These are phyloP conservation scores for Cadophora sp. DNA, from an alignment of 2,329 filamentous ascomycete species.

Conservation along the genomic window DNA sequence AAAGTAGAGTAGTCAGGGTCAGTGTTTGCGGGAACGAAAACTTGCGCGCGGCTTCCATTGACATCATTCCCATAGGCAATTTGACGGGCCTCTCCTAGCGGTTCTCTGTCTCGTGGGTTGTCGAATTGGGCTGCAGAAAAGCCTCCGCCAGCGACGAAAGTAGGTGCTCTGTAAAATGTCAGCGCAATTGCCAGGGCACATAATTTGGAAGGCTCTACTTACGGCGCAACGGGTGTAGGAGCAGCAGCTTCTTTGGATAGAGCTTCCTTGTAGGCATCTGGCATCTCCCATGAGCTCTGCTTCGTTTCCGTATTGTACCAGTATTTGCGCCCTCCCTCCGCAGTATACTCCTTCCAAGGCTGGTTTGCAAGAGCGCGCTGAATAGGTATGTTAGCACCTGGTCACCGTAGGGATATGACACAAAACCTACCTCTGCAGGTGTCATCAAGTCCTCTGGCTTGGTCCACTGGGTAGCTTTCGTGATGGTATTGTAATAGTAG, in stretches of 20 bases:
- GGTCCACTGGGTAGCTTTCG: slow-evolving; percentile 90
- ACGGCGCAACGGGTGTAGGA: slow-evolving; percentile 54
- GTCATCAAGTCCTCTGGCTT: slow-evolving; percentile 92
- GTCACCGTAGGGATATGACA: slow-evolving; percentile 31
- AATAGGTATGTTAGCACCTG: slow-evolving; percentile 27
- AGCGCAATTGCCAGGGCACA: neutral
- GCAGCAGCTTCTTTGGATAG: slow-evolving; percentile 62
- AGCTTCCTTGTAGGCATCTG: slow-evolving; percentile 79
- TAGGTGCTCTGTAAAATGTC: slow-evolving; percentile 37
- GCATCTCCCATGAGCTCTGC: slow-evolving; percentile 94
- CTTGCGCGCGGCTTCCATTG: slow-evolving; percentile 55
- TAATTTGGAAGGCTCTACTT: slow-evolving; percentile 41
- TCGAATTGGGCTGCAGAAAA: slow-evolving; percentile 45
- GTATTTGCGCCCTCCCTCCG: slow-evolving; percentile 87
- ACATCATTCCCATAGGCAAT: slow-evolving; percentile 63
- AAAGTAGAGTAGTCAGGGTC: slow-evolving; percentile 80
- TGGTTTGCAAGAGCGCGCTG: slow-evolving; percentile 82
- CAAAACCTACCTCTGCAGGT: slow-evolving; percentile 70
- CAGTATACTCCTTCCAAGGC: slow-evolving; percentile 92
- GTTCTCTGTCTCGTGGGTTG: slow-evolving; percentile 47
- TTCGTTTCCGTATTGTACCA: slow-evolving; percentile 95
- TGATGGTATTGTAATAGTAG: slow-evolving; percentile 90
- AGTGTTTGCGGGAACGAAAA: slow-evolving; percentile 67
- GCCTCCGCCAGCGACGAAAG: slow-evolving; percentile 53
- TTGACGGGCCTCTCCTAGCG: slow-evolving; percentile 62